phyloP scores from a whole-genome alignment of 2,329 filamentous ascomycete species.

The Sporothrix pallida region DNA sequence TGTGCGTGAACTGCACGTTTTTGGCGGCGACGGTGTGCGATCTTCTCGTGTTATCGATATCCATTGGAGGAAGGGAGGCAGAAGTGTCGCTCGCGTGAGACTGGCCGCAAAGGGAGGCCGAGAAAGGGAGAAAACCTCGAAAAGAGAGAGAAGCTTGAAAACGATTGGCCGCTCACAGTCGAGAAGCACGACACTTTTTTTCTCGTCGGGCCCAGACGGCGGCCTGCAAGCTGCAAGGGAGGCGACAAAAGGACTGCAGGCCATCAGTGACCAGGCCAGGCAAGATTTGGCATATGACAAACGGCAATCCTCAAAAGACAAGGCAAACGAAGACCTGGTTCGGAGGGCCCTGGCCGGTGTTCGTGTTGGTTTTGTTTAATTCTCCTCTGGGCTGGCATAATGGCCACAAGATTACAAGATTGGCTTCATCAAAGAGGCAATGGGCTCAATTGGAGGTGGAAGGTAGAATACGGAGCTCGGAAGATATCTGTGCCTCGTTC shows the following conservation, averaged over 20 bases:
- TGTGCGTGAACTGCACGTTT: constrained; percentile 8
- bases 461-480: background rate
- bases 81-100: too few relatives aligned
- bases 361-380: background rate
- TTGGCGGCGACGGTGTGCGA: background rate
- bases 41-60: background rate
- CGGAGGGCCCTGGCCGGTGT: background rate
- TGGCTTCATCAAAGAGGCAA: constrained; percentile 20
- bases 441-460: background rate
- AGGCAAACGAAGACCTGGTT: background rate
- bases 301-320: too few relatives aligned
- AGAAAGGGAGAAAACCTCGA: background rate
- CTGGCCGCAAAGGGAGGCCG: background rate
- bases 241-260: background rate
- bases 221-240: background rate
- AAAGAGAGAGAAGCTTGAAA: too few relatives aligned
- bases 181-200: background rate
- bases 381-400: background rate
- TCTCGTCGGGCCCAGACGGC: background rate
- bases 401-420: constrained; percentile 12
- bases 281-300: too few relatives aligned
- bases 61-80: background rate
- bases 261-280: background rate
- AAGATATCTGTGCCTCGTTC: constrained; percentile 9
- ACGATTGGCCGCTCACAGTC: background rate